Percentiles rank a stretch among this genome's conserved stretches.
Conservation (phyloP, 2,329 filamentous ascomycete species). For the Ophiostoma sp. region DNA sequence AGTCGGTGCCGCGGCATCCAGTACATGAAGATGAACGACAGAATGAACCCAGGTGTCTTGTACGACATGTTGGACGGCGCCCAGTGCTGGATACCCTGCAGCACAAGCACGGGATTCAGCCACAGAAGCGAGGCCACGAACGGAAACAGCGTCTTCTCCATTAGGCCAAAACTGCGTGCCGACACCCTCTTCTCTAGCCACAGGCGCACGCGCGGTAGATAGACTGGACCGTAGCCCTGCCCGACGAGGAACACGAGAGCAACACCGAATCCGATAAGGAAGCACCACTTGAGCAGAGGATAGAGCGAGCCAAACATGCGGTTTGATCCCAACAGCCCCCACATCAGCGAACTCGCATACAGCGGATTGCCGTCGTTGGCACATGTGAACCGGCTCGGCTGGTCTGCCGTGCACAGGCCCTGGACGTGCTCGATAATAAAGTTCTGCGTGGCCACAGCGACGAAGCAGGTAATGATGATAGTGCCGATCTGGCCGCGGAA, state of each 20-base stretch:
- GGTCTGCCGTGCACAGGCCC: constrained; percentile 52
- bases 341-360: constrained; percentile 66
- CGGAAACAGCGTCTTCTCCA: constrained; percentile 54
- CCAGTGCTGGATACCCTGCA: constrained; percentile 57
- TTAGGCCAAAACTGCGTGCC: constrained; percentile 36
- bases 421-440: constrained; percentile 59
- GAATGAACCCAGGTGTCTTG: constrained; percentile 64
- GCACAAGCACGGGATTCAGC: constrained; percentile 62
- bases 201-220: constrained; percentile 36
- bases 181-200: constrained; percentile 32
- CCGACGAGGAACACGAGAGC: constrained; percentile 37
- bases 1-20: constrained; percentile 59
- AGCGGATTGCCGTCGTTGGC: constrained; percentile 49
- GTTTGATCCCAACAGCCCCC: constrained; percentile 66
- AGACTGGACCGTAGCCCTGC: constrained; percentile 35
- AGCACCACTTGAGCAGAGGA: constrained; percentile 62
- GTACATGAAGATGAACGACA: constrained; percentile 64
- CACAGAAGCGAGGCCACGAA: constrained; percentile 60
- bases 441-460: constrained; percentile 61
- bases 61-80: constrained; percentile 67
- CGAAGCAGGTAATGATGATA: constrained; percentile 55
- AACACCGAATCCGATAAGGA: constrained; percentile 54
- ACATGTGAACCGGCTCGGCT: constrained; percentile 54
- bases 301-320: constrained; percentile 68
- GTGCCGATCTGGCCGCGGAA: constrained; percentile 59